Evolutionary conservation across 75 land plant species (phyloP), one percentile per base, ranked within the genome.

Genomic region (Sequoia sempervirens): DNA sequence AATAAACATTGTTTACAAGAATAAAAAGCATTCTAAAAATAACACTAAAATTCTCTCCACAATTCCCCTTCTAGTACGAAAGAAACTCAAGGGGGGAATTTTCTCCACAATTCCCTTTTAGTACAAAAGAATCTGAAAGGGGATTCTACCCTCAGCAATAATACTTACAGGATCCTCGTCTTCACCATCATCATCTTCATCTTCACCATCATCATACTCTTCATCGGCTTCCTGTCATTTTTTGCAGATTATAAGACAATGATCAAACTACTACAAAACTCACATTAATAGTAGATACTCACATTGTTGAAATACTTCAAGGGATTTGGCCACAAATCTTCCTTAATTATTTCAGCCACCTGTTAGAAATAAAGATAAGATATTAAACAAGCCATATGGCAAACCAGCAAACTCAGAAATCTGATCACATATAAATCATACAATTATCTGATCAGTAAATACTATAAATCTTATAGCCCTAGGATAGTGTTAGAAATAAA

Each of bases 241-340:
- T 26, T 66, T 38, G 14, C 36, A 52, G 18, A 23, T 17, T 37
- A 6, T 72, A 11, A 46, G 75, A 84, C 15, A 0, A 61, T 26
- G 13, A 26, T 28, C 79, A 13, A n/a, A 54, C 73, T 34, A 32
- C 30, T n/a, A 10, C 14, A 23, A n/a, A 47, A 36, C 5, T 46
- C 56, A 28, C 61, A 80, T 41, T 9, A 15, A 13, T 45, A 58
- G 46, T 38, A 58, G 45, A 80, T 15, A 86, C 88, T 85, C 85
- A 96, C 98, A 89, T 93, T 94, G 89, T 96, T 94, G 86, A 96
- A 96, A 79, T 96, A 96, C 83, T 90, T 93, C 74, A 96, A 84
- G 70, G 98, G 98, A 90, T 96, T 96, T 17, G 98, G 97, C 98
- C 98, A 96, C 74, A 96, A 82, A 85, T 96, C 98, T 74, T 96